Base-by-base conservation (phyloP, 768 basidiomycete genomes). In the Termitomyces sp. region DNA sequence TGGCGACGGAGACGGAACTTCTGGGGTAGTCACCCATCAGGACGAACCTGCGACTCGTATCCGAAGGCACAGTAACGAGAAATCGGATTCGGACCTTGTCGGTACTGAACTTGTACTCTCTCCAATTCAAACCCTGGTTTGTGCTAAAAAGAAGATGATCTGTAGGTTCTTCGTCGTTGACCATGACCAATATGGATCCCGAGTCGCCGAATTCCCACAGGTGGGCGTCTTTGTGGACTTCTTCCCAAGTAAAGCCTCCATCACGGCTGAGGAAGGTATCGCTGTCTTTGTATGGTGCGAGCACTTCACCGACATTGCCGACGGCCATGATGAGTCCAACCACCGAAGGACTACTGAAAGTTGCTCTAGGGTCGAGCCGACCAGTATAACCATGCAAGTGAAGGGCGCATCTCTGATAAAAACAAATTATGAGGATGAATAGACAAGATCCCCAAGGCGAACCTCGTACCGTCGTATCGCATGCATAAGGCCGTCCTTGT, bases 201-300 rank as follows among this genome's bases (percentile, higher is more conserved):
- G 92, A 96, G 73, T 98, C 97, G 29, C 96, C 96, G 65, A 96
- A 98, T 69, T 95, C 94, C 94, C 93, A 99, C 39, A 98, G 79
- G 68, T 98, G 90, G 0, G 97, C 96, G 63, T 96, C 95, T 69
- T 99, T 99, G 77, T 94, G 94, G 0, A 99, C 88, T 73, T 99
- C 97, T 69, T 97, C 86, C 97, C 97, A 99, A 0, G 92, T 94
- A 73, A 97, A 97, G 9, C 97, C 97, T 2, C 86, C 97, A 64
- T 99, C 93, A 4, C 97, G 92, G 56, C 92, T 93, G 42, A 98
- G 81, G 87, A 97, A 98, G 2, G 94, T 97, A 69, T 98, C 96
- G 59, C 87, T 86, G 31, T 98, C 90, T 4, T 77, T 80, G 73
- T 99, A 99, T 0, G 85, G 75, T 0, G 83, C 85, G 2, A 99